A percentile compares a stretch with the other conserved stretches of the same genome.
phyloP scores from a whole-genome alignment of 306 rosid species.

The Urtica urens region DNA sequence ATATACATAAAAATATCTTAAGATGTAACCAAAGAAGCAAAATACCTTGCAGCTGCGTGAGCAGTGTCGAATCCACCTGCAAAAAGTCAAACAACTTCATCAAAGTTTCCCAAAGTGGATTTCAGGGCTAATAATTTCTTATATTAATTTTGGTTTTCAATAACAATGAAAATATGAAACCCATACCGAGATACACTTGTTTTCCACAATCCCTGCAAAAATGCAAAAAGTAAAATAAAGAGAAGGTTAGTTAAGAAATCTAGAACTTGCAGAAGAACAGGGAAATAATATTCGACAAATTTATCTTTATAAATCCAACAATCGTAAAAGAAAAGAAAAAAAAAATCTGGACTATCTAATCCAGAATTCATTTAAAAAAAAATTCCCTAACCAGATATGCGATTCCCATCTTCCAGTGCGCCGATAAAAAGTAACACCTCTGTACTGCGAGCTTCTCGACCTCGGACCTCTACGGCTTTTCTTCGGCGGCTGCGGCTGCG shows the following conservation, averaged over 20 bases:
- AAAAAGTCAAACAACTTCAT: slow-evolving; percentile 23
- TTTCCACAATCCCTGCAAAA: slow-evolving; percentile 87
- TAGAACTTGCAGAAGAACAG: neutral
- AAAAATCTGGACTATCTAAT: no score
- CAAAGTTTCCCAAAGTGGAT: slow-evolving; percentile 29
- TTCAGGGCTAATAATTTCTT: slow-evolving; percentile 10
- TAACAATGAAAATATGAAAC: slow-evolving; percentile 9
- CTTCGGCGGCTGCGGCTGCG: slow-evolving; percentile 48
- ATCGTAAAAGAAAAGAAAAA: no score
- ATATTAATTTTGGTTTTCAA: slow-evolving; percentile 2
- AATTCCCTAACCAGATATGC: slow-evolving; percentile 79
- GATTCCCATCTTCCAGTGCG: slow-evolving; percentile 99
- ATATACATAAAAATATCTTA: no score
- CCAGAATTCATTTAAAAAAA: no score
- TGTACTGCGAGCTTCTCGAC: slow-evolving; percentile 95
- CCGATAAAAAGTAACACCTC: slow-evolving; percentile 96
- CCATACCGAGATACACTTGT: slow-evolving; percentile 92
- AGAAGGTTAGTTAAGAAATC: slow-evolving; percentile 5
- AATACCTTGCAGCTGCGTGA: slow-evolving; percentile 93
- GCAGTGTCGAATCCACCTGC: slow-evolving; percentile 99
- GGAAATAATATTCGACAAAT: neutral
- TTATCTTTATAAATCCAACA: neutral
- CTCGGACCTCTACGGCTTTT: slow-evolving; percentile 96
- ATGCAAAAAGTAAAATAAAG: slow-evolving; percentile 11
- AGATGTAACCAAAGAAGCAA: no score